Evolutionary conservation across 352 stramenopile species (phyloP), one percentile per base, ranked within the genome.

Genomic region (Phytophthora colocasiae): DNA sequence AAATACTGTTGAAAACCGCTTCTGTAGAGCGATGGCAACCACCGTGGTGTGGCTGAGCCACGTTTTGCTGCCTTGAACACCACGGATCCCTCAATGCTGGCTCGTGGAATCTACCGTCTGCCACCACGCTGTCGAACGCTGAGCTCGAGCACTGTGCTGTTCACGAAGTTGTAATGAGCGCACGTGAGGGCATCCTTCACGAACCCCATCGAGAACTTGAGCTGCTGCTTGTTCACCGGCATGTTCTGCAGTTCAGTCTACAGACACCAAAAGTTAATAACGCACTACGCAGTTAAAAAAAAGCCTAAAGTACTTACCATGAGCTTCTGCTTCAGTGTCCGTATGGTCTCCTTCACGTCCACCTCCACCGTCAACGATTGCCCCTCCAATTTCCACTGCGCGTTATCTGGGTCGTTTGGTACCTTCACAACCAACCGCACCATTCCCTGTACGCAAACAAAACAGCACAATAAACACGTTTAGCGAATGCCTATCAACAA

Each of bases 171-270:
- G 83, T 96, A 96, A 66, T 96, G 87, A 24, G 87, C 87, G 26
- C 83, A 92, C 1, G 63, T 89, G 14, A 94, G 77, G 11, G 81
- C 49, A 57, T 96, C 96, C 70, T 98, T 99, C 56, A 98, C 78
- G 58, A 99, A 99, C 5, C 91, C 94, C 58, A 85, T 79, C 6
- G 88, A 66, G 19, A 85, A 87, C 71, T 98, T 98, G 17, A 99
- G 70, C 75, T 99, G 96, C 76, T 98, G 93, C 71, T 99, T 99
- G 80, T 98, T 98, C 31, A 93, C 68, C 4, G 94, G 94, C 93
- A 99, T 99, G 7, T 80, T 85, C 36, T 90, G 85, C 39, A 98
- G 71, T 45, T 97, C 74, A 4, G 62, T 58, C 84, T 92, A 47
- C 52, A 32, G 5, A 53, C 11, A 50, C 24, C 24, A 44, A n/a